Evolutionary conservation across 306 rosid genomes (phyloP).

Genomic region (Cicer arietinum): DNA sequence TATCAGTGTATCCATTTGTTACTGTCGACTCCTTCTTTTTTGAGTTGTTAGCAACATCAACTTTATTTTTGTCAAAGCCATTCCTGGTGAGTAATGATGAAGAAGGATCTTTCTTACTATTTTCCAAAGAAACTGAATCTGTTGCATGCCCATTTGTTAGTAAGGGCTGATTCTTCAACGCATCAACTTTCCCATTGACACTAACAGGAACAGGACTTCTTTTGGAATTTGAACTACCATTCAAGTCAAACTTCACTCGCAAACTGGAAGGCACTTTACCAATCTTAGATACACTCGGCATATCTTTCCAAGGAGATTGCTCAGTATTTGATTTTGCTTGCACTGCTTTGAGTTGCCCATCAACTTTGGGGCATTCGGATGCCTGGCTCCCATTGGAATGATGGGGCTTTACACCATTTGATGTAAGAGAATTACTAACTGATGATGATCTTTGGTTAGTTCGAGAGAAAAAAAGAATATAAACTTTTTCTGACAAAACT

Average conservation of each 20-base stretch:
- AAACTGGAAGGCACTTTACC: slow-evolving; percentile 59
- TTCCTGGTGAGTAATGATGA: slow-evolving; percentile 49
- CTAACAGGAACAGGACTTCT: slow-evolving; percentile 51
- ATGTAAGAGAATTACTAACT: slow-evolving; percentile 51
- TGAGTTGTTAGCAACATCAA: slow-evolving; percentile 43
- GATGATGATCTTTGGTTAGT: slow-evolving; percentile 73
- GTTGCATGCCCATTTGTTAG: slow-evolving; percentile 62
- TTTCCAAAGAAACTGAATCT: slow-evolving; percentile 54
- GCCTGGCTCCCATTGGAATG: slow-evolving; percentile 72
- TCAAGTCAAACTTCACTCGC: slow-evolving; percentile 60
- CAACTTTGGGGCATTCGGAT: slow-evolving; percentile 56
- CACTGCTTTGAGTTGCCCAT: slow-evolving; percentile 53
- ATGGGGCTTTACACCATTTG: slow-evolving; percentile 68
- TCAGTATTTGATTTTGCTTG: slow-evolving; percentile 55
- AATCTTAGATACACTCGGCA: slow-evolving; percentile 53
- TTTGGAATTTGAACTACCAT: slow-evolving; percentile 64
- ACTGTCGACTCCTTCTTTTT: slow-evolving; percentile 44
- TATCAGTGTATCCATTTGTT: slow-evolving; percentile 50
- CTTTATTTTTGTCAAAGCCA: slow-evolving; percentile 52
- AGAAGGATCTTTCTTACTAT: slow-evolving; percentile 57
- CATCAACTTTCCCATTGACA: slow-evolving; percentile 66
- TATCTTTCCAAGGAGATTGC: slow-evolving; percentile 63
- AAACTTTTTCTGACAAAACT: slow-evolving; percentile 94
- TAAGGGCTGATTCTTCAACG: slow-evolving; percentile 48
- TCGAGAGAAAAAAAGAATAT: slow-evolving; percentile 92